phyloP scores from a whole-genome alignment of 164 flowering plant species.

The Vitis rotundifolia region DNA sequence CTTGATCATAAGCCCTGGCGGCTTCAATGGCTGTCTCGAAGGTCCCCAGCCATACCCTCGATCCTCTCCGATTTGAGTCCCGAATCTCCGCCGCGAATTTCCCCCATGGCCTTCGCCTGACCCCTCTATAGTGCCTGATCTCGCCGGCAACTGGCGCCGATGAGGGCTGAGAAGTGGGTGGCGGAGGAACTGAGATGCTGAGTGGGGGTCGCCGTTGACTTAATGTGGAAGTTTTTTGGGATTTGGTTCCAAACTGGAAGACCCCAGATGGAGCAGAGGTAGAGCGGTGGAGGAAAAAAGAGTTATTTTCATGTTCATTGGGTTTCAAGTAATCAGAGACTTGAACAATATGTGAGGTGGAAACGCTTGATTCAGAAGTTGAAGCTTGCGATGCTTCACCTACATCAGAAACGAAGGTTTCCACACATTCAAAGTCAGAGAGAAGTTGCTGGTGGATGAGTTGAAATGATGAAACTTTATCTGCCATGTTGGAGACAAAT shows the following conservation, averaged over 20 bases:
- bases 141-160: not conserved
- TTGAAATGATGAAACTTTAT: conserved; percentile 17
- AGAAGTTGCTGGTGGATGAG: conserved; percentile 21
- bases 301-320: too few species aligned
- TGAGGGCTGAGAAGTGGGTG: not conserved
- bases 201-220: conserved; percentile 25
- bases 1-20: conserved; percentile 59
- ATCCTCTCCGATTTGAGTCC: conserved; percentile 45
- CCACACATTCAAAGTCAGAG: not conserved
- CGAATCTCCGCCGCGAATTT: conserved; percentile 65
- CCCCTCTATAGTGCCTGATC: conserved; percentile 49
- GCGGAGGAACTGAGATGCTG: conserved; percentile 33
- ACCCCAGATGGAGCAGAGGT: not conserved
- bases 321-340: not conserved
- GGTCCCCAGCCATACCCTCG: conserved; percentile 62
- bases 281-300: not conserved
- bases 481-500: not conserved
- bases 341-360: not conserved
- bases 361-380: not conserved
- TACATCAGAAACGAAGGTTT: too few species aligned
- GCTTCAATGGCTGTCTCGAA: conserved; percentile 54
- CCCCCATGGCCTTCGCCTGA: conserved; percentile 60
- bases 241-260: conserved; percentile 17
- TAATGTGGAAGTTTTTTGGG: not conserved
- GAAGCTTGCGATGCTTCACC: not conserved